Base-by-base conservation (phyloP, 2,329 filamentous ascomycete genomes). In the Penicillium psychrosexuale region DNA sequence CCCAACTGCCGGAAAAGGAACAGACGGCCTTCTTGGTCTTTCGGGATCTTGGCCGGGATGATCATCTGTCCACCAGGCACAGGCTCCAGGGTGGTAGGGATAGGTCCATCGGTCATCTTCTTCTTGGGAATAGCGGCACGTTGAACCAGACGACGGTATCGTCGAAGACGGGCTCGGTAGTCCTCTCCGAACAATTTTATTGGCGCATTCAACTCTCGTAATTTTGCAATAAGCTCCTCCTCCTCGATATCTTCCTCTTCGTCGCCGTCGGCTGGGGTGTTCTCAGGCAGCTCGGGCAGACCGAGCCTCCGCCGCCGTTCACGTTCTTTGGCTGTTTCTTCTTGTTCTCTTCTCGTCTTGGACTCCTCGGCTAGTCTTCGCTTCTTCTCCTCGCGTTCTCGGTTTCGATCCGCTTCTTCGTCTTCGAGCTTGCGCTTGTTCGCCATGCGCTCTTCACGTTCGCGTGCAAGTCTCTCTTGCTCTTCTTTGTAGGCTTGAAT, bases 361-460 rank as follows among this genome's bases (percentile, higher is more conserved):
- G 88, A 90, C 67, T 96, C 90, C 59, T 96, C 91, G 0, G 91
- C 93, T 4, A 99, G 79, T 57, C 82, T 82, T 56, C 84, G 83
- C 51, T 88, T 86, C 79, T 97, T 97, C 68, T 94, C 90, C 60
- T 96, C 90, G 13, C 91, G 84, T 28, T 80, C 78, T 12, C 80
- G 82, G 61, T 84, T 83, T 61, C 88, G 86, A 24, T 85, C 82
- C 2, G 86, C 85, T 53, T 89, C 88, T 27, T 96, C 92, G 34
- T 96, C 92, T 51, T 97, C 93, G 24, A 85, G 83, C 73, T 95
- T 94, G 63, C 93, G 89, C 77, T 97, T 97, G 64, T 88, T 86
- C 1, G 83, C 82, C 1, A 84, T 78, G 60, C 85, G 86, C 58
- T 87, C 84, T 56, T 85, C 79, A 28, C 90, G 89, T 67, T 90